These are phyloP conservation scores for Hyphopichia burtonii DNA, from an alignment of 1,139 yeast genomes.

Conservation along the genomic window DNA sequence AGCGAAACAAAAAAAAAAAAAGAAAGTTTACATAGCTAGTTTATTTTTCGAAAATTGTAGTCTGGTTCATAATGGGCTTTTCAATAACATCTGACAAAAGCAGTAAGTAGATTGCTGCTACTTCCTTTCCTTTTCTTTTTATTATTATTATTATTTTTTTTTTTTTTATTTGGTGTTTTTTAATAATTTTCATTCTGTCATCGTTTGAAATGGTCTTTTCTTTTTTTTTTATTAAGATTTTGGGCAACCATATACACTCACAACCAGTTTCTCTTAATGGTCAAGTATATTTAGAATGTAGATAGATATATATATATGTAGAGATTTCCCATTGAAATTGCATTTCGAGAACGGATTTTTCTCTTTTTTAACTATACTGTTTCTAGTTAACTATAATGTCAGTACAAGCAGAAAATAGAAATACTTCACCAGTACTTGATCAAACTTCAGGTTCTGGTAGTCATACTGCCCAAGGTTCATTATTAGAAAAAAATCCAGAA, in stretches of 20 bases:
- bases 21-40: neutral
- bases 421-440: neutral
- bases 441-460: slow-evolving; percentile 3
- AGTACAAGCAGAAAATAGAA: neutral
- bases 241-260: neutral
- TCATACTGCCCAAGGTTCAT: slow-evolving; percentile 3
- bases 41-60: neutral
- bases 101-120: neutral
- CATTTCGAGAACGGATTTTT: neutral
- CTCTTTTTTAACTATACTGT: neutral
- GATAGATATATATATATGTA: neutral
- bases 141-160: no score
- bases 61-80: neutral
- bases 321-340: no score
- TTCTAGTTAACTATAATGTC: neutral
- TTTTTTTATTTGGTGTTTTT: no score
- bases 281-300: no score
- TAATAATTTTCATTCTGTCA: no score
- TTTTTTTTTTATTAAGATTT: neutral
- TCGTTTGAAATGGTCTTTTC: neutral
- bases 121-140: neutral
- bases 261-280: neutral
- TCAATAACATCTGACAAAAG: neutral
- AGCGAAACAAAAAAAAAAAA: neutral
- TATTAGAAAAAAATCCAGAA: slow-evolving; percentile 2